Evolutionary conservation across 2,329 filamentous ascomycete genomes (phyloP), one percentile per base, ranked within the genome.

Genomic region (Aspergillus ibericus): DNA sequence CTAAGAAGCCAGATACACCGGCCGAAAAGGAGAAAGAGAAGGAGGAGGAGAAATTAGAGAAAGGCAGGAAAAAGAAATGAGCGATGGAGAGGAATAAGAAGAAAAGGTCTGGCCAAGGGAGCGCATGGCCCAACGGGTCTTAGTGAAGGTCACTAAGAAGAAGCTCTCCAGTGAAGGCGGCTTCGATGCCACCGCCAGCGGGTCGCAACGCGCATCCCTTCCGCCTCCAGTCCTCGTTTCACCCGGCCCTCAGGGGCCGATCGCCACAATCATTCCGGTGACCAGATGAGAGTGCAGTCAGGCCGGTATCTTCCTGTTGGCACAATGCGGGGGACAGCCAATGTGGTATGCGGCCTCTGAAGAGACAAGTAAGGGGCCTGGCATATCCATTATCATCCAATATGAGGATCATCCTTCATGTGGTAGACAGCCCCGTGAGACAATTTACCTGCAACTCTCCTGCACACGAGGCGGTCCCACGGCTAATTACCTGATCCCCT

Each of bases 161-260:
- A 44, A 32, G 40, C 36, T 36, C 18, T 18, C 38, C 18, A 20
- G 38, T 20, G 38, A 42, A 22, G 38, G 27, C 42, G 38, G 50
- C 25, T 18, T 32, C 16, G 42, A 32, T 12, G 42, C 20, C n/a
- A 36, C 29, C 38, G 25, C 29, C 42, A 42, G 51, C 52, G 49
- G 51, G 51, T 53, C 51, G 51, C 54, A 62, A 47, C 62, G 62
- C 62, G 57, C 59, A 64, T 64, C 62, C 55, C 55, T 62, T 53
- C 60, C 51, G 36, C 51, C 36, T 53, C 36, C 36, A 48, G 44
- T n/a, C 44, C n/a, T 48, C 59, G 46, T 61, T 61, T 61, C 56
- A 59, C 56, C 53, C 52, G 34, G 53, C 34, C 15, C 44, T 61
- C 59, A 61, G 59, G 59, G 59, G 59, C 50, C 59, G 55, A 58